Evolutionary conservation across 306 rosid genomes (phyloP), one percentile per base, ranked within the genome.

Genomic region (Lathyrus sativus): DNA sequence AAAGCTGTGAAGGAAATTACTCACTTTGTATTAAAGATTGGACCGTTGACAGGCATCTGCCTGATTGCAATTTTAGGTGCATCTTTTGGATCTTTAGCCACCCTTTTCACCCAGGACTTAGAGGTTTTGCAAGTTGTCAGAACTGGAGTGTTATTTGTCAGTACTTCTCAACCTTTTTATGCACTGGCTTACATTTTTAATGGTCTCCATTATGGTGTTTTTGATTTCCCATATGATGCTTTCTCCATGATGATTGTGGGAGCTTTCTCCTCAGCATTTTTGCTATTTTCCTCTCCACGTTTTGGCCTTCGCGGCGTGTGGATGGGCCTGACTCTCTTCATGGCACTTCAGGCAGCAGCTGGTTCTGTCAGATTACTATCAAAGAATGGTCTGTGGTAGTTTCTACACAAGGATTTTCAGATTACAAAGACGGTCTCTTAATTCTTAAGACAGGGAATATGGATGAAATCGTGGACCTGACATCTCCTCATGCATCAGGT

Each of bases 351-450:
- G 14, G 38, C 45, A 9, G 82, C 67, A 42, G 96, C 98, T 56
- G 98, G 98, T 61, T 70, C 60, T 80, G 61, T 74, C 78, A 92
- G 98, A 80, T 83, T 86, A 65, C 82, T 78, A 59, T 85, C 89
- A 58, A 89, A 80, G 84, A 84, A 84, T 37, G 98, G 98, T 77
- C 98, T 96, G 10, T 92, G 95, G 96, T 89, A 92, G 96, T 92
- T 92, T 77, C 79, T 87, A 33, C 95, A 92, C 78, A 80, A 78
- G 76, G 79, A 83, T 76, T 76, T 72, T 13, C 80, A 70, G 50
- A 67, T 67, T 71, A 64, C 63, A 14, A 70, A 85, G 80, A 55
- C 15, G 57, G 37, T 22, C 43, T 73, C 62, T n/a, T 64, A 49
- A 71, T 50, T 75, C 64, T 68, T 29, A 18, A 58, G 71, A 24